Evolutionary conservation across 2,329 filamentous ascomycete species (phyloP).

Genomic region (Cercospora janseana): DNA sequence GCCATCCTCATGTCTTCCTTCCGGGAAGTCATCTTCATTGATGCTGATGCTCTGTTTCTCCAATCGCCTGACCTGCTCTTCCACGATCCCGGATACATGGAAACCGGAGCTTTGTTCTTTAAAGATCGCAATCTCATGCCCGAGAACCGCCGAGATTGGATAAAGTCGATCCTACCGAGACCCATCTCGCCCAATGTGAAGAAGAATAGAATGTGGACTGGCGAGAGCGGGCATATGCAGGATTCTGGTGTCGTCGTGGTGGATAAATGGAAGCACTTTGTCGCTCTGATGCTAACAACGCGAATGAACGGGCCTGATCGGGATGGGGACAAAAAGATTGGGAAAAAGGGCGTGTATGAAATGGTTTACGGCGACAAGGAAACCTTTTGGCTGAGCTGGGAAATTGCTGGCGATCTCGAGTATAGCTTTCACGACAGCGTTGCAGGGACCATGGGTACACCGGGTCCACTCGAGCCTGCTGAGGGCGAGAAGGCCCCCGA

Average conservation of each 20-base stretch:
- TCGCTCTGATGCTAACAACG: constrained; percentile 44
- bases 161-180: constrained; percentile 45
- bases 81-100: constrained; percentile 42
- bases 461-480: constrained; percentile 11
- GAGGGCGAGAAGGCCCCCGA: not conserved
- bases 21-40: constrained; percentile 48
- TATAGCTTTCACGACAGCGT: constrained; percentile 48
- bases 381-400: constrained; percentile 52
- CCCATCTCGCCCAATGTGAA: constrained; percentile 45
- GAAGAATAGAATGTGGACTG: constrained; percentile 41
- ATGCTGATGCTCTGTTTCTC: constrained; percentile 47
- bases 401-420: constrained; percentile 45
- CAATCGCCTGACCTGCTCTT: constrained; percentile 45
- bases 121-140: constrained; percentile 47
- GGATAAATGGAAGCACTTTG: constrained; percentile 49
- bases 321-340: constrained; percentile 41
- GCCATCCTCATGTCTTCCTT: constrained; percentile 49
- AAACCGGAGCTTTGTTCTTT: constrained; percentile 50
- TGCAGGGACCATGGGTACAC: constrained; percentile 38
- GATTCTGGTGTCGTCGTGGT: constrained; percentile 50
- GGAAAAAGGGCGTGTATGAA: constrained; percentile 46
- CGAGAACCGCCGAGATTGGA: constrained; percentile 39
- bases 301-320: constrained; percentile 47
- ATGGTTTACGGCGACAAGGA: constrained; percentile 53
- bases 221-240: constrained; percentile 43